Evolutionary conservation across 257 asterid genomes (phyloP).

Genomic region (Nicotiana attenuata): DNA sequence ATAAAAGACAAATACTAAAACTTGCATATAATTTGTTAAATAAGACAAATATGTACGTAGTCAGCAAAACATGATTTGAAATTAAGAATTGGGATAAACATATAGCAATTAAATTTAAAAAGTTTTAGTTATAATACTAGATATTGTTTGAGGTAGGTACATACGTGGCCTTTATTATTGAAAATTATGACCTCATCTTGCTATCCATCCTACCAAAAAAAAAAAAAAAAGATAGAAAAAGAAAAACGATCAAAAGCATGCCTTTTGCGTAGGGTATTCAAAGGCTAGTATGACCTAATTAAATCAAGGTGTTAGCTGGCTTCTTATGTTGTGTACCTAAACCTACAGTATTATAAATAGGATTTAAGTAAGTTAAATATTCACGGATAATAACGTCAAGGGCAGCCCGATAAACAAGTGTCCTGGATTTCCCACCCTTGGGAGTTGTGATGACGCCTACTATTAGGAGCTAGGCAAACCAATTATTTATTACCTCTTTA

Average conservation of each 20-base stretch:
- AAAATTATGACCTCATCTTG: not conserved
- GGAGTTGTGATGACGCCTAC: too few species aligned
- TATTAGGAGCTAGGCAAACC: too few species aligned
- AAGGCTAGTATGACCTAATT: not conserved
- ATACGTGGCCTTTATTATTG: not conserved
- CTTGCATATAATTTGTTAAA: not conserved
- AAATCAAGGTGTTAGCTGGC: not conserved
- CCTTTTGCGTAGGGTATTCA: not conserved
- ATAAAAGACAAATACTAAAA: not conserved
- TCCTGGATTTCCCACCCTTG: too few species aligned
- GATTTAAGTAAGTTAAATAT: too few species aligned
- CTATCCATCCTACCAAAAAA: not conserved
- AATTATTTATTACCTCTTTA: too few species aligned
- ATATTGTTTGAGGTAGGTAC: slow-evolving; percentile 12
- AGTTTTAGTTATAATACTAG: slow-evolving; percentile 1
- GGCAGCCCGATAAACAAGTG: too few species aligned
- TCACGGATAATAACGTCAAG: too few species aligned
- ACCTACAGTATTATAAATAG: not conserved
- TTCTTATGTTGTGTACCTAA: not conserved
- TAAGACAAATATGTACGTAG: not conserved
- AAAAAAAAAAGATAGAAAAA: not conserved
- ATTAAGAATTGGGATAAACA: not conserved
- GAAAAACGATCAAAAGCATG: not conserved
- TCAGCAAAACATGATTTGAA: slow-evolving; percentile 13
- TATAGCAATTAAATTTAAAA: not conserved